These are phyloP conservation scores for Paramecium tetraurelia DNA, from an alignment of 73 alveolate species.

Conservation along the genomic window DNA sequence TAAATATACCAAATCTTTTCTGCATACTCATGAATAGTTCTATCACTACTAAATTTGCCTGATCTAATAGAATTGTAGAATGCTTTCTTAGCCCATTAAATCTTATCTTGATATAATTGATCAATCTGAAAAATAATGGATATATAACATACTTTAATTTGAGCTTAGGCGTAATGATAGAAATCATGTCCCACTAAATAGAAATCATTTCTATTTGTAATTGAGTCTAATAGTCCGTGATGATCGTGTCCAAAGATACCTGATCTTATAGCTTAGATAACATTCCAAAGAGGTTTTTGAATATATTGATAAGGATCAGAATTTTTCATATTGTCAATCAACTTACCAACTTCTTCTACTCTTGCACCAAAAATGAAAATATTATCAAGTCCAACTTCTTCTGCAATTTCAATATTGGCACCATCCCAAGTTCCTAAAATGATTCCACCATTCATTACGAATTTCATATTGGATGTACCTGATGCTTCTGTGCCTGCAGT, in stretches of 20 bases:
- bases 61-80: slow-evolving; percentile 65
- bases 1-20: slow-evolving; percentile 65
- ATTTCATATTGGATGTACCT: slow-evolving; percentile 92
- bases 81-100: slow-evolving; percentile 69
- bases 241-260: slow-evolving; percentile 83
- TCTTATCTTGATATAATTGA: slow-evolving; percentile 60
- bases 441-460: slow-evolving; percentile 90
- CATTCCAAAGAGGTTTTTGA: slow-evolving; percentile 77
- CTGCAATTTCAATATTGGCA: slow-evolving; percentile 94
- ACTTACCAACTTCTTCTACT: slow-evolving; percentile 77
- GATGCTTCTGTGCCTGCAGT: slow-evolving; percentile 96
- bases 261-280: slow-evolving; percentile 72
- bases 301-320: slow-evolving; percentile 57
- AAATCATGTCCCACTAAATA: slow-evolving; percentile 80
- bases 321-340: slow-evolving; percentile 70
- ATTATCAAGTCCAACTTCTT: slow-evolving; percentile 93
- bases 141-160: slow-evolving; percentile 53
- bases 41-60: slow-evolving; percentile 71
- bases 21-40: slow-evolving; percentile 77
- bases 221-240: slow-evolving; percentile 71
- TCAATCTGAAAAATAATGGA: slow-evolving; percentile 32
- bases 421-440: slow-evolving; percentile 96
- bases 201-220: slow-evolving; percentile 73
- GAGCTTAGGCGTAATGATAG: slow-evolving; percentile 75
- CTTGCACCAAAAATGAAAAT: slow-evolving; percentile 93